Base-by-base conservation (phyloP, 805 yeast genomes). In the Ogataea philodendri region DNA sequence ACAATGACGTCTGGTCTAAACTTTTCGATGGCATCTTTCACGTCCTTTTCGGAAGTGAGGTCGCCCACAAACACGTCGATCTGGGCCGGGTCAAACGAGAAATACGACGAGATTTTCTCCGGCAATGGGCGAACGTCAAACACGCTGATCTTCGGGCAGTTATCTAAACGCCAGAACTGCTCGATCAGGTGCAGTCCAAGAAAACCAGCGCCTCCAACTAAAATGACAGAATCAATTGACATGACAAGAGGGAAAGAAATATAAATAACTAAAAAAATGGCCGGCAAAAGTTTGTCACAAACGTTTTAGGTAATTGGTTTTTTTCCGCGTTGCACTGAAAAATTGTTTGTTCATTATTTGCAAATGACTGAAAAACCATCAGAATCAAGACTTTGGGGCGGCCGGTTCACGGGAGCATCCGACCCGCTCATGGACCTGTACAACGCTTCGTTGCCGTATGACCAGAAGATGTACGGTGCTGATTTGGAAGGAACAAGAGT, bases 381-480 rank as follows among this genome's bases (percentile, higher is more conserved):
- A 18, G 88, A 82, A 64, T 71, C 69, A 52, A 89, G 81, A 62
- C 70, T 90, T 48, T 90, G 98, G 98, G 98, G 98, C 54, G 98
- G 97, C 54, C 78, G 98, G 64, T 90, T 90, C 67, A 90, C 97
- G 42, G 97, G 95, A 30, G 90, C 90, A 45, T 80, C 95, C 18
- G 99, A 93, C 54, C 99, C 99, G 3, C 69, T 93, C 56, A 93
- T 93, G 99, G 94, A 93, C 59, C 70, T 90, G 35, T 93, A 94
- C 70, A 93, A 93, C 65, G 96, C 97, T 2, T 90, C 97, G 1
- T 68, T 93, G 47, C 97, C 98, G 2, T 93, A 93, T 55, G 99
- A 93, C 63, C 74, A 90, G 67, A 81, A 75, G 56, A 93, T 93
- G 97, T 93, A 82, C 66, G 81, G 77, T 28, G 97, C 94, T 9